Percentiles rank a stretch among this genome's conserved stretches.
These are phyloP conservation scores for Beverwykella pulmonaria DNA, from an alignment of 495 filamentous ascomycete species.

Conservation along the genomic window DNA sequence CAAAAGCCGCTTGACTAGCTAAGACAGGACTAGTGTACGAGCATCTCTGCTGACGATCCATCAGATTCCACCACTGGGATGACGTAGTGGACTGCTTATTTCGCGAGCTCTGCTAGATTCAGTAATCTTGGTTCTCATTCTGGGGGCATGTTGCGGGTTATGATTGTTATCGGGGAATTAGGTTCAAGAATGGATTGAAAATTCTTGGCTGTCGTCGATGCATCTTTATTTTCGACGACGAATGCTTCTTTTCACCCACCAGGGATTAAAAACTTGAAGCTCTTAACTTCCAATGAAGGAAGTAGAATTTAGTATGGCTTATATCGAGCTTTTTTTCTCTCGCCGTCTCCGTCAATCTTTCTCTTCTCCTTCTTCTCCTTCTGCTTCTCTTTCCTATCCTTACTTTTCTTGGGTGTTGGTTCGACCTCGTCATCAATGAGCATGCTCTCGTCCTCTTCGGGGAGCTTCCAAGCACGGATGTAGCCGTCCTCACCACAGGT, in stretches of 20 bases:
- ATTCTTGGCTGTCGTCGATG: background rate
- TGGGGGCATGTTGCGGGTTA: background rate
- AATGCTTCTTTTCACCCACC: no score
- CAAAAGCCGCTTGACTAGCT: background rate
- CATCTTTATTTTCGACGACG: no score
- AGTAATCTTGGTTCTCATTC: background rate
- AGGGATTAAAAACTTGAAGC: no score
- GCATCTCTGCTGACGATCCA: background rate
- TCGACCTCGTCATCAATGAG: conserved; percentile 15
- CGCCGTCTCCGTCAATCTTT: conserved; percentile 8
- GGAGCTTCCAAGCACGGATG: conserved; percentile 42
- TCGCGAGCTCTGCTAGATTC: background rate
- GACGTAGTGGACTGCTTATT: background rate
- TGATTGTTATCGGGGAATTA: background rate
- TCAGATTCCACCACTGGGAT: background rate
- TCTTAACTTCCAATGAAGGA: no score
- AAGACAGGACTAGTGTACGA: conserved; percentile 3
- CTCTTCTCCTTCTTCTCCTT: conserved; percentile 28
- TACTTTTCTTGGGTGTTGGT: background rate
- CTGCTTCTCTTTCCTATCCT: conserved; percentile 16
- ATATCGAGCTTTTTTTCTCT: conserved; percentile 26
- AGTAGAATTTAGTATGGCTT: conserved; percentile 40
- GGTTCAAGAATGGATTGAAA: background rate
- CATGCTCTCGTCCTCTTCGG: conserved; percentile 23
- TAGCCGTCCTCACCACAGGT: conserved; percentile 48